Evolutionary conservation across 2,329 filamentous ascomycete species (phyloP).

Genomic region (Penicillium capsulatum): DNA sequence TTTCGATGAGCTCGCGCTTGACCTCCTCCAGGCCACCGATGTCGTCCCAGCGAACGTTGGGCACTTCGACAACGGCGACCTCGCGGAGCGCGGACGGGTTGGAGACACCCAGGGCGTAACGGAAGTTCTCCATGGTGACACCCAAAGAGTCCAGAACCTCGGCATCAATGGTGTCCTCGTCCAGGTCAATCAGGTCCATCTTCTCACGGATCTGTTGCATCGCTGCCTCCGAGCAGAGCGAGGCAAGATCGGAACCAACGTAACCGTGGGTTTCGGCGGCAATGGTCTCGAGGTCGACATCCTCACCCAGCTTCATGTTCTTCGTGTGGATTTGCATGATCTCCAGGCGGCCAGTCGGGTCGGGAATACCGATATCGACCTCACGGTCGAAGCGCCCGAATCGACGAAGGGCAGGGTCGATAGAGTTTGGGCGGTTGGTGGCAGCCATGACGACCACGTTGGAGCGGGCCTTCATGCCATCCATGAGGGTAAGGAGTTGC

Average conservation of each 20-base stretch:
- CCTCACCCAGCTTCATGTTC: constrained; percentile 99
- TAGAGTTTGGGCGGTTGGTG: constrained; percentile 97
- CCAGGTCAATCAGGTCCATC: constrained; percentile 99
- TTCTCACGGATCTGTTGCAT: constrained; percentile 99
- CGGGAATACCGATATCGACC: constrained; percentile 96
- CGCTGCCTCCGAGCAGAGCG: constrained; percentile 95
- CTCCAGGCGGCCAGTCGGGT: constrained; percentile 96
- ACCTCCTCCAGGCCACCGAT: constrained; percentile 97
- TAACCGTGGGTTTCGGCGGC: constrained; percentile 98
- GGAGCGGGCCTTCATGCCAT: constrained; percentile 98
- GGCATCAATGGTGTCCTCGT: constrained; percentile 97
- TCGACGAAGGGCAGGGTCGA: constrained; percentile 93
- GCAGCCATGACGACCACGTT: constrained; percentile 99
- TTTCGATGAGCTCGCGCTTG: constrained; percentile 99
- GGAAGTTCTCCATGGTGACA: constrained; percentile 99
- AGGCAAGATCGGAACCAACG: constrained; percentile 96
- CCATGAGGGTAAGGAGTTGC: constrained; percentile 94
- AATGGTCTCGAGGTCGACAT: constrained; percentile 95
- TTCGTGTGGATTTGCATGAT: constrained; percentile 99
- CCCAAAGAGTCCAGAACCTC: constrained; percentile 97
- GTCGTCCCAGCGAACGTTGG: constrained; percentile 99
- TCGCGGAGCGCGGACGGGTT: constrained; percentile 98
- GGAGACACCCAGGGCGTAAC: constrained; percentile 93
- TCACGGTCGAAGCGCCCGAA: constrained; percentile 99
- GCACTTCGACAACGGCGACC: constrained; percentile 97